Evolutionary conservation across 306 rosid genomes (phyloP).

Genomic region (Mimosa pudica): DNA sequence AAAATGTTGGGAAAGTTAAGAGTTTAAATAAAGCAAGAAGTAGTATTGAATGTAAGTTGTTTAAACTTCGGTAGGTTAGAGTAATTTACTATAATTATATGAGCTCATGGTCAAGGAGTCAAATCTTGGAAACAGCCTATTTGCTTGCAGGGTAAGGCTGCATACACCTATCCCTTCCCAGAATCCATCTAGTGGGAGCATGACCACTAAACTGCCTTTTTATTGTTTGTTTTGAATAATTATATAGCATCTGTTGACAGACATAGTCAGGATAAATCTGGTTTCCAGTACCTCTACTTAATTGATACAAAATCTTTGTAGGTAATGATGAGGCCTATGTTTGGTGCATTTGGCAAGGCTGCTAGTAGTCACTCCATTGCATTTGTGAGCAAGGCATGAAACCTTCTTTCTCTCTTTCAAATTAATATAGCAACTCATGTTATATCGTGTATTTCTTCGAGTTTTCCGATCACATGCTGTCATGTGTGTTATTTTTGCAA

Average conservation of each 20-base stretch:
- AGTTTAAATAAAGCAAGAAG: too few relatives aligned
- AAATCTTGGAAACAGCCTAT: too few relatives aligned
- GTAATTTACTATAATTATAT: neutral
- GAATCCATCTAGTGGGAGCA: too few relatives aligned
- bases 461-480: too few relatives aligned
- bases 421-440: too few relatives aligned
- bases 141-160: too few relatives aligned
- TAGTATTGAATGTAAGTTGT: neutral
- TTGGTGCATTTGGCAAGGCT: slow-evolving; percentile 90
- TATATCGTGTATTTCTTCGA: too few relatives aligned
- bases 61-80: too few relatives aligned
- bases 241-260: neutral
- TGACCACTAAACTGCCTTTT: too few relatives aligned
- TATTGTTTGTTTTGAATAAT: neutral
- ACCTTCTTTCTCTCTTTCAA: slow-evolving; percentile 29
- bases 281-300: slow-evolving; percentile 3
- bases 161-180: too few relatives aligned
- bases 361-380: slow-evolving; percentile 74
- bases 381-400: slow-evolving; percentile 88
- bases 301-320: slow-evolving; percentile 33
- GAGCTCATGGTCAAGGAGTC: too few relatives aligned
- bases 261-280: neutral
- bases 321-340: slow-evolving; percentile 94
- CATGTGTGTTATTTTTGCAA: too few relatives aligned
- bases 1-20: neutral